phyloP scores from a whole-genome alignment of 768 basidiomycete species.

The Myochromella boudieri region DNA sequence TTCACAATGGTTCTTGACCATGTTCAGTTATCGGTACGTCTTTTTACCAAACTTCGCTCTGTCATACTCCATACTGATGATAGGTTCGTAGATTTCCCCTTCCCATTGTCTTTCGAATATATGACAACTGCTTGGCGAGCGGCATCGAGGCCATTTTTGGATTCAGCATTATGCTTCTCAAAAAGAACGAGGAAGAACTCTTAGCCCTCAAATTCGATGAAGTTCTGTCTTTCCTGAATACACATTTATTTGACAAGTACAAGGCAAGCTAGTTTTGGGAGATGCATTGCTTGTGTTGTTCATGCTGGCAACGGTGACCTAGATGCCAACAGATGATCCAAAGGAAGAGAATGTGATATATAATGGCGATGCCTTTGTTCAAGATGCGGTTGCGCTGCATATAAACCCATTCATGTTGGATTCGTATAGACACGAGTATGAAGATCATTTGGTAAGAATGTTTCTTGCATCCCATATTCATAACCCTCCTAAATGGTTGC shows the following conservation, averaged over 20 bases:
- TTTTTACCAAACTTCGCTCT: no score
- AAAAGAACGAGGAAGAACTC: constrained; percentile 82
- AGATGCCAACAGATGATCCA: constrained; percentile 28
- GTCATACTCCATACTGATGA: no score
- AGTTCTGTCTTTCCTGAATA: constrained; percentile 82
- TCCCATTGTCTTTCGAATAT: constrained; percentile 93
- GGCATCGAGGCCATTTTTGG: constrained; percentile 97
- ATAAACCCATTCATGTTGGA: constrained; percentile 98
- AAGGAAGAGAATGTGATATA: constrained; percentile 42
- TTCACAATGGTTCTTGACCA: constrained; percentile 97
- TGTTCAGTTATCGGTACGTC: constrained; percentile 90
- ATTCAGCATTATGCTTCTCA: constrained; percentile 84
- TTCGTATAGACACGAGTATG: constrained; percentile 84
- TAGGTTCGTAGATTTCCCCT: constrained; percentile 93
- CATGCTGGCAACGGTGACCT: not conserved
- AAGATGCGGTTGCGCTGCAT: constrained; percentile 79
- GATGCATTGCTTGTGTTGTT: not conserved
- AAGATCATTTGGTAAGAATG: constrained; percentile 69
- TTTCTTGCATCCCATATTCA: not conserved
- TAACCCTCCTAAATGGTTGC: not conserved
- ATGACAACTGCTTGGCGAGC: constrained; percentile 93
- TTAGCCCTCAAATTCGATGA: constrained; percentile 89
- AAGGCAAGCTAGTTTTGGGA: constrained; percentile 33
- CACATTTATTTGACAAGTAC: constrained; percentile 80
- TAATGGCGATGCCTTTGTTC: constrained; percentile 79